These are phyloP conservation scores for Bretschneidera sinensis DNA, from an alignment of 345 rosid species.

Conservation along the genomic window DNA sequence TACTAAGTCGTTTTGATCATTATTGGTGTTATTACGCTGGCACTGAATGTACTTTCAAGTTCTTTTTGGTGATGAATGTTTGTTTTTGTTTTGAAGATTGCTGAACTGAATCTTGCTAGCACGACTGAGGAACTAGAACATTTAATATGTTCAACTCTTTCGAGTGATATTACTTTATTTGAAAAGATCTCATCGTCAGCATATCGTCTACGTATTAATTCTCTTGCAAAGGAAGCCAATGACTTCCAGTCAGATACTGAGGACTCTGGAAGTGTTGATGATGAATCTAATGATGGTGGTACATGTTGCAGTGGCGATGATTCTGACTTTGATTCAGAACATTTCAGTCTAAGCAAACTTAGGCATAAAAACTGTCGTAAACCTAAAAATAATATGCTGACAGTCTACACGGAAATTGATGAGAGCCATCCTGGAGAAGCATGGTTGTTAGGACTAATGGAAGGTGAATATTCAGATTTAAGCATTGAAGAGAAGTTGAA, in stretches of 20 bases:
- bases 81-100: constrained; percentile 45
- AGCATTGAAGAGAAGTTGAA: constrained; percentile 83
- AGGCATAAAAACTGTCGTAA: constrained; percentile 24
- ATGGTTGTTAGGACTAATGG: constrained; percentile 90
- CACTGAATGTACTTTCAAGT: background rate
- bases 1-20: background rate
- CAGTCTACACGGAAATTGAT: constrained; percentile 71
- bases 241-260: constrained; percentile 62
- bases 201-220: constrained; percentile 69
- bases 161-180: constrained; percentile 90
- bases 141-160: constrained; percentile 70
- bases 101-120: constrained; percentile 56
- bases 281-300: constrained; percentile 44
- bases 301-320: constrained; percentile 49
- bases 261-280: constrained; percentile 83
- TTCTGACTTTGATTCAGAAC: constrained; percentile 53
- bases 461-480: constrained; percentile 90
- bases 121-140: constrained; percentile 57
- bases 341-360: constrained; percentile 29
- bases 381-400: constrained; percentile 39
- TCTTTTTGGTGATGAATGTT: constrained; percentile 7
- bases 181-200: constrained; percentile 81
- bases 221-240: constrained; percentile 40
- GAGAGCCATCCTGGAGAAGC: constrained; percentile 92
- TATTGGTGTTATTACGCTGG: background rate